phyloP scores from a whole-genome alignment of 345 rosid species.

The Conringia planisiliqua region DNA sequence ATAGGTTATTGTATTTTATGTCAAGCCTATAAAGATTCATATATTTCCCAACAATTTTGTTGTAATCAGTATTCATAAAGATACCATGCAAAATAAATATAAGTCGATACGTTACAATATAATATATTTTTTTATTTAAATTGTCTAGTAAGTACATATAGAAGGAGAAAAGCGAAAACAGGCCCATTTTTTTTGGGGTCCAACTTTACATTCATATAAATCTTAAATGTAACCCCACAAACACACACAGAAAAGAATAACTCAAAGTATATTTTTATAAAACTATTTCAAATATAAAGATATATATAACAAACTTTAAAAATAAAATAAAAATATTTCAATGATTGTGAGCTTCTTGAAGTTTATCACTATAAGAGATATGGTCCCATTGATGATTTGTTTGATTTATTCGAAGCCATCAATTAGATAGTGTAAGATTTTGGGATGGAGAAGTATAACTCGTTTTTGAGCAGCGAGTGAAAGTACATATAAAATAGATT shows the following conservation, averaged over 20 bases:
- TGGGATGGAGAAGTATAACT: not conserved
- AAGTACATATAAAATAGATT: not conserved
- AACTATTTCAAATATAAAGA: not conserved
- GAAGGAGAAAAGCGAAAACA: conserved; percentile 4
- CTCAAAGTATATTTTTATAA: conserved; percentile 17
- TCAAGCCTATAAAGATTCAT: not conserved
- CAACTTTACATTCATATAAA: conserved; percentile 27
- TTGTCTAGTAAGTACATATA: conserved; percentile 10
- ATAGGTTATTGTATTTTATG: not conserved
- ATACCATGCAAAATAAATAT: conserved; percentile 14
- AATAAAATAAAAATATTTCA: no score
- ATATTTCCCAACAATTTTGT: not conserved
- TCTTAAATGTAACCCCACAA: conserved; percentile 26
- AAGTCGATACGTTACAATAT: conserved; percentile 6
- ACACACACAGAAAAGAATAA: conserved; percentile 19
- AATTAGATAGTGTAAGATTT: conserved; percentile 19
- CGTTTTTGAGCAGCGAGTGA: not conserved
- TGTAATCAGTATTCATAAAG: not conserved
- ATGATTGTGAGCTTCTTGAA: conserved; percentile 28
- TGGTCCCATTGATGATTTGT: conserved; percentile 27
- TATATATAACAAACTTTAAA: no score
- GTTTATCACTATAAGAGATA: conserved; percentile 27
- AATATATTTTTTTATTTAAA: not conserved
- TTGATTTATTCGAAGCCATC: conserved; percentile 17
- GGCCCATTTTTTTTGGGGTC: conserved; percentile 27